Evolutionary conservation across 106 monocot genomes (phyloP).

Genomic region (Dendrobium catenatum): DNA sequence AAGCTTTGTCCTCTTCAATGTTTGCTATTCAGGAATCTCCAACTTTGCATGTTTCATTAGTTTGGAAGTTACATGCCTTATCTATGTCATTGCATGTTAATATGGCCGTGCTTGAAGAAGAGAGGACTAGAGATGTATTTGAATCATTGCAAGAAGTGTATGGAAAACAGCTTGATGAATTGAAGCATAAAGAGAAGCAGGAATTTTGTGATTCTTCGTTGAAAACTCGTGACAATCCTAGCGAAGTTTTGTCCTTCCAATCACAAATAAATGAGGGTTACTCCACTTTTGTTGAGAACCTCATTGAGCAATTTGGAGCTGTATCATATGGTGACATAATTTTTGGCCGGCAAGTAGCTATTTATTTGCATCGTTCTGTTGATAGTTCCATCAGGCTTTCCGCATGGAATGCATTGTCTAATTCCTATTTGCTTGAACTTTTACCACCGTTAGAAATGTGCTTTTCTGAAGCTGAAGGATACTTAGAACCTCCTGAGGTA

Average conservation of each 20-base stretch:
- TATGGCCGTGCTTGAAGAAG: slow-evolving; percentile 68
- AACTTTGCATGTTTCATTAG: slow-evolving; percentile 41
- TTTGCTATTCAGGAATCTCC: slow-evolving; percentile 17
- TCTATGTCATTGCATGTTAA: slow-evolving; percentile 53
- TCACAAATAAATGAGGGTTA: slow-evolving; percentile 65
- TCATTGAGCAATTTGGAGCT: slow-evolving; percentile 88
- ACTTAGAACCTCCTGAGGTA: slow-evolving; percentile 85
- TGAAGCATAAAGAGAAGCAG: slow-evolving; percentile 12
- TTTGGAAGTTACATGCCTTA: slow-evolving; percentile 88
- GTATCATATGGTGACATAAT: slow-evolving; percentile 82
- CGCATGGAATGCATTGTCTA: slow-evolving; percentile 75
- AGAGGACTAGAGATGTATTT: slow-evolving; percentile 50
- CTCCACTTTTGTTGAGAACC: slow-evolving; percentile 69
- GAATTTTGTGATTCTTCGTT: background rate
- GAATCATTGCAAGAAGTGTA: slow-evolving; percentile 75
- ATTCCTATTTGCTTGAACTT: slow-evolving; percentile 62
- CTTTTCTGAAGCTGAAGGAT: slow-evolving; percentile 53
- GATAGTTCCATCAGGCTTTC: slow-evolving; percentile 52
- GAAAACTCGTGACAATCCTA: background rate
- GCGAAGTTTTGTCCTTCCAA: slow-evolving; percentile 51
- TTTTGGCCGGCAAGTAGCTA: slow-evolving; percentile 75
- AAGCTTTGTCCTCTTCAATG: slow-evolving; percentile 37
- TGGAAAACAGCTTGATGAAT: slow-evolving; percentile 39
- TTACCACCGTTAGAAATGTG: slow-evolving; percentile 66
- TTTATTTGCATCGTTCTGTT: slow-evolving; percentile 71